Conservation (phyloP, 352 stramenopile genomes). For the Phytophthora cryptogea region DNA sequence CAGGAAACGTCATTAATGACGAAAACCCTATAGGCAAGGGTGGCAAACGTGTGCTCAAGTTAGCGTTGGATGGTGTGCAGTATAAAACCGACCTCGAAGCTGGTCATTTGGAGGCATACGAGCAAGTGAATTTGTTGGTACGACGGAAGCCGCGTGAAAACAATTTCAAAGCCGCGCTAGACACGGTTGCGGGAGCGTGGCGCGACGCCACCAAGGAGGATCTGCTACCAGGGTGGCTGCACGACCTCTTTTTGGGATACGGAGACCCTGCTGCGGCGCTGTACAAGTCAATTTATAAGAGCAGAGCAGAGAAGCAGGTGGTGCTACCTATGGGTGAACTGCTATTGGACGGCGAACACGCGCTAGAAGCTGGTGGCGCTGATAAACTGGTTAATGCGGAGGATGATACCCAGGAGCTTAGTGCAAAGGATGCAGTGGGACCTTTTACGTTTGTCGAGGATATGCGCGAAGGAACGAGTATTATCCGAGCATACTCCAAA, state of each 20-base stretch:
- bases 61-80: constrained; percentile 93
- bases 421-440: constrained; percentile 35
- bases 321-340: constrained; percentile 45
- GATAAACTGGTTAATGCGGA: constrained; percentile 48
- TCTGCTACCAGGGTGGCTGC: constrained; percentile 92
- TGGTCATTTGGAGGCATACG: constrained; percentile 68
- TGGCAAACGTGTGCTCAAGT: constrained; percentile 85
- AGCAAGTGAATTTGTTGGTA: constrained; percentile 95
- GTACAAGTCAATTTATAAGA: constrained; percentile 64
- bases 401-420: constrained; percentile 35
- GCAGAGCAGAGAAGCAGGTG: constrained; percentile 37
- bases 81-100: constrained; percentile 92
- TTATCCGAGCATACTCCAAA: constrained; percentile 45
- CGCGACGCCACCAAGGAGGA: constrained; percentile 38
- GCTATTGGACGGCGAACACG: constrained; percentile 55
- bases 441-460: constrained; percentile 64
- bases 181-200: constrained; percentile 73
- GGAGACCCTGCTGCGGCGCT: constrained; percentile 87
- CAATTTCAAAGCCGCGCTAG: constrained; percentile 95
- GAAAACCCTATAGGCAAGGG: constrained; percentile 50
- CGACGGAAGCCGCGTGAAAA: constrained; percentile 88
- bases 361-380: constrained; percentile 39
- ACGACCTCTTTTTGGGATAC: constrained; percentile 95
- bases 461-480: constrained; percentile 29
- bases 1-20: constrained; percentile 58